Evolutionary conservation across 108 stramenopile genomes (phyloP).

Genomic region (Fistulifera pelliculosa): DNA sequence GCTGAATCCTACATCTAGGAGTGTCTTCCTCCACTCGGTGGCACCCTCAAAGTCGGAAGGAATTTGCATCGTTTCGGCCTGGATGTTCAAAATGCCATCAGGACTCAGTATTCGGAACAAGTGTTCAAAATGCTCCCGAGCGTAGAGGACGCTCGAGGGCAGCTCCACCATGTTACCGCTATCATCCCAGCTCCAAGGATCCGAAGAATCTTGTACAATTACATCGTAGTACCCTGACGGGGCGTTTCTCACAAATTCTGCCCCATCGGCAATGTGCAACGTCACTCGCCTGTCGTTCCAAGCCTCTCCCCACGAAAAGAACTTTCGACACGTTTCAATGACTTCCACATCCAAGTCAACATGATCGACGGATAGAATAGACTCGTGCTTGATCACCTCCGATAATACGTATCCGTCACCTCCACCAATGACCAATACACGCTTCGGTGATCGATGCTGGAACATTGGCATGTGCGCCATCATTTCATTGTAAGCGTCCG

Average conservation of each 20-base stretch:
- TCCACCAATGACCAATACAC: conserved; percentile 63
- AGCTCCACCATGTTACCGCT: conserved; percentile 37
- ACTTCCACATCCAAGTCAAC: conserved; percentile 74
- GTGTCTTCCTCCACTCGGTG: conserved; percentile 36
- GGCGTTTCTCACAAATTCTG: conserved; percentile 41
- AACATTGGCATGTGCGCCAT: conserved; percentile 76
- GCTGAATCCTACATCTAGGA: conserved; percentile 50
- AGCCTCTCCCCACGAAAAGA: conserved; percentile 61
- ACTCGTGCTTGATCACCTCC: conserved; percentile 44
- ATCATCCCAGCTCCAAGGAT: conserved; percentile 54
- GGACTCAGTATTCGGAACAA: conserved; percentile 35
- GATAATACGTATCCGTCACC: conserved; percentile 58
- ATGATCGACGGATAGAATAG: conserved; percentile 60
- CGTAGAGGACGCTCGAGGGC: conserved; percentile 59
- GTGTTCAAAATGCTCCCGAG: conserved; percentile 44
- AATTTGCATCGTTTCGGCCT: conserved; percentile 69
- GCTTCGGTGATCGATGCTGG: conserved; percentile 45
- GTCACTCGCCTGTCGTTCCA: conserved; percentile 66
- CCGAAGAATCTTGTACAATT: conserved; percentile 73
- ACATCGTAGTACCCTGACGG: conserved; percentile 50
- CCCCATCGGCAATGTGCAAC: conserved; percentile 62
- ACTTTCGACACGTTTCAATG: conserved; percentile 41
- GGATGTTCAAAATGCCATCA: conserved; percentile 55
- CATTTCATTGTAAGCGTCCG: conserved; percentile 81
- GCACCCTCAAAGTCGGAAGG: conserved; percentile 58